These are phyloP conservation scores for Phylloporus sp. DNA, from an alignment of 1,284 basidiomycete genomes.

Conservation along the genomic window DNA sequence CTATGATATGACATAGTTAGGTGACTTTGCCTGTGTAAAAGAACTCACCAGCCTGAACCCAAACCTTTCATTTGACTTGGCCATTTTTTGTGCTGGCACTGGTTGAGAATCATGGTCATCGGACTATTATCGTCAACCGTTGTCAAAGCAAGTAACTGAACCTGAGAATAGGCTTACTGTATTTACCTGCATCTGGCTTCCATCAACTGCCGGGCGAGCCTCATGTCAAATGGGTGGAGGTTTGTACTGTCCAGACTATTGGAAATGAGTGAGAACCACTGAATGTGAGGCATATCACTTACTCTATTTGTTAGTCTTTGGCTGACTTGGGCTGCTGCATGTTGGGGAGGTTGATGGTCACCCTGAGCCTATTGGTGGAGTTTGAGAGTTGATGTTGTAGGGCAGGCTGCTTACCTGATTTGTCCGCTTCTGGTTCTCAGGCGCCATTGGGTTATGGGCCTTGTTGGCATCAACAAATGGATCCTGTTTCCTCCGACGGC, in stretches of 20 bases:
- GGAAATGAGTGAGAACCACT: not conserved
- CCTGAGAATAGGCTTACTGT: not conserved
- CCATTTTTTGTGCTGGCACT: not conserved
- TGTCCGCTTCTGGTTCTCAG: not conserved
- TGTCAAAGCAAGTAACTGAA: not conserved
- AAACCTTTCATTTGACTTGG: not conserved
- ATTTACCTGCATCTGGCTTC: not conserved
- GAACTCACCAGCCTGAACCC: not conserved
- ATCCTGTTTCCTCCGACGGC: not conserved
- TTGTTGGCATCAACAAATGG: not conserved
- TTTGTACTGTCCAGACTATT: not conserved
- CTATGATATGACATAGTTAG: not conserved
- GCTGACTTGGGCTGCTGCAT: not conserved
- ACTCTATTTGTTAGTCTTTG: not conserved
- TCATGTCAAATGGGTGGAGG: not conserved
- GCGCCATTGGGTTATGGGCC: constrained; percentile 4
- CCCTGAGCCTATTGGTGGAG: not conserved
- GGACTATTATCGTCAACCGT: not conserved
- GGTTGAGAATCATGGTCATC: not conserved
- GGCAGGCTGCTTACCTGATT: not conserved
- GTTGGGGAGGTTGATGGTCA: not conserved
- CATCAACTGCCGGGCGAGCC: not conserved
- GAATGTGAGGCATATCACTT: not conserved
- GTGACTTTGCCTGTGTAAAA: not conserved
- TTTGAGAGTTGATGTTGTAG: not conserved